Percentiles rank a stretch among this genome's conserved stretches.
These are phyloP conservation scores for Gossypium lobatum DNA, from an alignment of 441 rosid species.

Conservation along the genomic window DNA sequence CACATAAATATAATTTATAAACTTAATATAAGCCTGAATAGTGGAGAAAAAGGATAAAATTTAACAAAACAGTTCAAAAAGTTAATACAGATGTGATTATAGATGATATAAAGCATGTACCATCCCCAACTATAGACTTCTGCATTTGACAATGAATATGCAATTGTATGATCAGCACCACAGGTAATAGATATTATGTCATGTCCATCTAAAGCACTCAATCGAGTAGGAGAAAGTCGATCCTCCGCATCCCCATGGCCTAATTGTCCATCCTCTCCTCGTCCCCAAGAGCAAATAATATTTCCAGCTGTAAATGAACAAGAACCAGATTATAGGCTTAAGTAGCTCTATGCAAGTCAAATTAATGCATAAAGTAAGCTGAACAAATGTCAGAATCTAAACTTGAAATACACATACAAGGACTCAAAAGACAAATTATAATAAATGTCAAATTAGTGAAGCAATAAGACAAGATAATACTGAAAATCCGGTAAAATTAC, in stretches of 20 bases:
- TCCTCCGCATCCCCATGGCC: constrained; percentile 97
- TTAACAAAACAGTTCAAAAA: neutral
- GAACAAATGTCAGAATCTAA: neutral
- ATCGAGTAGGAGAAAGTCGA: constrained; percentile 66
- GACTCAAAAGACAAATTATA: neutral
- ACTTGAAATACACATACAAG: neutral
- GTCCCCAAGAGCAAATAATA: constrained; percentile 89
- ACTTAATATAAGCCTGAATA: neutral
- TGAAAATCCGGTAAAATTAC: too few species aligned
- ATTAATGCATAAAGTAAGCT: neutral
- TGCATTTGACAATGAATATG: constrained; percentile 54
- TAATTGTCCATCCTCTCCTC: constrained; percentile 98
- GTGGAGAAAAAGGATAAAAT: neutral
- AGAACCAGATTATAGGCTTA: neutral
- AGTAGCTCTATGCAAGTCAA: neutral
- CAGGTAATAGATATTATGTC: constrained; percentile 66
- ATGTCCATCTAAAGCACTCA: constrained; percentile 64
- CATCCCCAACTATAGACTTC: constrained; percentile 98
- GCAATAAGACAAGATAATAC: neutral
- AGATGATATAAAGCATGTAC: constrained; percentile 34
- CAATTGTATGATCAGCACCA: constrained; percentile 95
- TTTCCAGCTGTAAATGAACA: constrained; percentile 61
- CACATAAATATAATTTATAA: neutral
- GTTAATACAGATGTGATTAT: too few species aligned
- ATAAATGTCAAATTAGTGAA: neutral